Evolutionary conservation across 2,329 filamentous ascomycete genomes (phyloP), one percentile per base, ranked within the genome.

Genomic region (Aureobasidium subglaciale): DNA sequence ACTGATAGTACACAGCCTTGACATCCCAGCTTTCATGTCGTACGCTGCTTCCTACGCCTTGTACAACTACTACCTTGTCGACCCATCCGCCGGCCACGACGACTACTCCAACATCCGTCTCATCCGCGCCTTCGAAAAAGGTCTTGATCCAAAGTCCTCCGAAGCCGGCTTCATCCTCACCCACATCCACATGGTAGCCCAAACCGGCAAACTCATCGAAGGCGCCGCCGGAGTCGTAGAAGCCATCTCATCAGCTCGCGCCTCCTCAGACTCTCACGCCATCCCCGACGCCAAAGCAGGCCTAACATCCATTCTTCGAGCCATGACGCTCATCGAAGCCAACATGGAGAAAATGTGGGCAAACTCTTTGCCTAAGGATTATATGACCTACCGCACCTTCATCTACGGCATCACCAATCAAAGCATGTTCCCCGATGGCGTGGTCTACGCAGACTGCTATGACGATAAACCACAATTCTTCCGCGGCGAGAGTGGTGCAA

Each of bases 111-210:
- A 84, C 74, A 78, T 96, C 22, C 86, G 90, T 10, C 82, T 96
- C 29, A 85, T 96, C 66, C 88, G 92, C 32, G 92, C 90, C 22
- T 97, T 96, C 64, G 91, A 96, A 73, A 82, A 86, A 64, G 92
- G 92, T 13, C 83, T 96, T 8, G 88, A 96, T 68, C 88, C 88
- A 0, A 80, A 79, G 29, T 95, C 89, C 3, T 96, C 90, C 7
- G 92, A 96, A 71, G 92, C 92, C 1, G 92, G 92, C 48, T 96
- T 97, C 68, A 90, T 96, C n/a, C 81, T 96, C 11, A 91, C 93
- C 4, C 92, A 96, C 70, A 85, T 97, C 50, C 90, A 95, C 71
- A 97, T 96, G 91, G 92, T 96, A 48, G 85, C 85, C 67, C 84
- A 95, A 71, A 91, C 90, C 0, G 86, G 86, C 0, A 81, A 83